Evolutionary conservation across 108 stramenopile species (phyloP), one percentile per base, ranked within the genome.

Genomic region (Stephanodiscus minutulus): DNA sequence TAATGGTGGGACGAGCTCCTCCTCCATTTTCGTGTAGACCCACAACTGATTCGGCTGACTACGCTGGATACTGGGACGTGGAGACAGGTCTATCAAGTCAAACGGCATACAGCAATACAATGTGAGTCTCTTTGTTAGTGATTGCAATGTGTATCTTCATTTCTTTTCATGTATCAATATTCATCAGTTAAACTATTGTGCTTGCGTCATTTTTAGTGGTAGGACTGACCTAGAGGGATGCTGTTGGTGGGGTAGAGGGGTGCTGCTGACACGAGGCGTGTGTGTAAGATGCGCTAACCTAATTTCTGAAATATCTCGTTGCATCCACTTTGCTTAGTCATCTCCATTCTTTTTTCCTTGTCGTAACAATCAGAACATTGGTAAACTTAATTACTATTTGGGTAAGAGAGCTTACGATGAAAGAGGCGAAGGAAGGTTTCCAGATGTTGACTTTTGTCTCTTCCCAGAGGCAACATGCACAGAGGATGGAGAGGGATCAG

Each of bases 211-310:
- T n/a, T 29, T 59, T 20, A 58, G 57, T 24, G 73, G 73, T 22
- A 74, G 78, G 50, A 70, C 69, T 25, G 78, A 79, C 28, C 29
- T 58, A 0, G 78, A 79, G 35, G 78, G 78, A 47, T 79, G 78
- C 44, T 71, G 70, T 53, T 71, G 61, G 69, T 79, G 78, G 78
- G 78, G 78, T 8, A 68, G 78, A 50, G 78, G 78, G 4, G 73
- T 61, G 5, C 43, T 79, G 7, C 43, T 74, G 57, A 79, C 78
- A 11, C 56, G 73, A 61, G 78, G 78, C 21, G n/a, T n/a, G 60
- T 66, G 20, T 81, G 79, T 63, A 37, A 55, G 54, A 28, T 28
- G 39, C 39, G 39, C 39, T 11, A 9, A 39, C 8, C 27, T 3
- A 29, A 11, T 76, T 13, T 7, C 8, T 12, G 11, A 66, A 37